Conservation (phyloP, 352 stramenopile genomes). For the Blastocystis sp. region DNA sequence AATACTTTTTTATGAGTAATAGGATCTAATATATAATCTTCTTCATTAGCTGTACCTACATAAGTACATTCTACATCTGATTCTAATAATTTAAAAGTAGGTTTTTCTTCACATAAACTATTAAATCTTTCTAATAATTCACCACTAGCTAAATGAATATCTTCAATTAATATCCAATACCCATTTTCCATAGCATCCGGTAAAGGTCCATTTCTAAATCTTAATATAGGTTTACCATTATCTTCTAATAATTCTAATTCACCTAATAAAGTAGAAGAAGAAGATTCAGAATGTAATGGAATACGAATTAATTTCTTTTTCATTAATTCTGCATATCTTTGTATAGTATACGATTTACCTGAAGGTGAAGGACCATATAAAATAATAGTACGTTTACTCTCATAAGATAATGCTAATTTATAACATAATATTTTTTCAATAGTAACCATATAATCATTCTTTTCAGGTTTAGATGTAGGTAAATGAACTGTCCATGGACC, state of each 20-base stretch:
- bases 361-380: constrained; percentile 9
- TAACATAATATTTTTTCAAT: no score
- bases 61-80: no score
- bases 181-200: constrained; percentile 5
- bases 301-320: neutral
- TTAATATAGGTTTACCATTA: neutral
- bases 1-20: no score
- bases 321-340: neutral
- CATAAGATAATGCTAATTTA: constrained; percentile 3
- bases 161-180: constrained; percentile 5
- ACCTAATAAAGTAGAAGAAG: neutral
- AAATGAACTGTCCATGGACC: no score
- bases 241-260: neutral
- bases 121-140: constrained; percentile 12
- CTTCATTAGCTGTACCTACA: no score
- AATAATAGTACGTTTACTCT: constrained; percentile 5
- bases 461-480: no score
- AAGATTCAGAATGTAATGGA: neutral
- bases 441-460: no score
- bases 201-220: constrained; percentile 10
- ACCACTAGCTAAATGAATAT: constrained; percentile 15
- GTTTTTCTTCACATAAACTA: constrained; percentile 7
- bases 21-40: no score
- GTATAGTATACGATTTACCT: constrained; percentile 7
- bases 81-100: no score